These are phyloP conservation scores for Cordyceps cicadae DNA, from an alignment of 2,329 filamentous ascomycete species.

Conservation along the genomic window DNA sequence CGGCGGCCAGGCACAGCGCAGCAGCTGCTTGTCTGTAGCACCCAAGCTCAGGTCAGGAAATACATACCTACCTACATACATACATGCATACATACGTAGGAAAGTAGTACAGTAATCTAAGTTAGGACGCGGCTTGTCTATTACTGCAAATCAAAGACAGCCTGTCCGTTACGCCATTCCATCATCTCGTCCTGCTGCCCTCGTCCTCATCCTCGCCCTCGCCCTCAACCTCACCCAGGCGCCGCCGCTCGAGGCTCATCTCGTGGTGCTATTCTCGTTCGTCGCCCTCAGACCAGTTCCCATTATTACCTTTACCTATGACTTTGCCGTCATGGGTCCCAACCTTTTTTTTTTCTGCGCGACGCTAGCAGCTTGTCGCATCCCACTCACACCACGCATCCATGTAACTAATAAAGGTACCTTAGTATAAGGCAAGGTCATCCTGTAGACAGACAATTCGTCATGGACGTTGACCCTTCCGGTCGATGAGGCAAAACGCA, in stretches of 20 bases:
- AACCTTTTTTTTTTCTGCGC: background rate
- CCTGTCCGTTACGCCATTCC: too few relatives aligned
- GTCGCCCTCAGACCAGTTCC: background rate
- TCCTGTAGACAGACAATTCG: conserved; percentile 1
- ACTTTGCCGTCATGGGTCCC: conserved; percentile 8
- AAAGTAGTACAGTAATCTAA: too few relatives aligned
- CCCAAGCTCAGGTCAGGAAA: too few relatives aligned
- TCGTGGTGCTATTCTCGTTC: background rate
- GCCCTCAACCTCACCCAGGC: background rate
- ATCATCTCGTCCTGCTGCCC: too few relatives aligned
- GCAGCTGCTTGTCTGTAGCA: background rate
- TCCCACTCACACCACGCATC: conserved; percentile 10
- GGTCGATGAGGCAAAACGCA: background rate
- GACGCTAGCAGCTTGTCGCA: background rate
- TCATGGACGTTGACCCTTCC: background rate
- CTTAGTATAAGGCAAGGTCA: background rate
- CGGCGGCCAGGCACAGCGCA: background rate
- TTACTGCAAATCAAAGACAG: too few relatives aligned
- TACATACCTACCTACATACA: too few relatives aligned
- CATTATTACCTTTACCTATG: background rate
- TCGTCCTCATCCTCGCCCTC: too few relatives aligned
- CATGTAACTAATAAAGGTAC: background rate
- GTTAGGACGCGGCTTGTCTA: too few relatives aligned
- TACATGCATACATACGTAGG: too few relatives aligned
- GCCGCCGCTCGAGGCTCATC: background rate